These are phyloP conservation scores for Akanthomyces uredinophilus DNA, from an alignment of 2,329 filamentous ascomycete species.

Conservation along the genomic window DNA sequence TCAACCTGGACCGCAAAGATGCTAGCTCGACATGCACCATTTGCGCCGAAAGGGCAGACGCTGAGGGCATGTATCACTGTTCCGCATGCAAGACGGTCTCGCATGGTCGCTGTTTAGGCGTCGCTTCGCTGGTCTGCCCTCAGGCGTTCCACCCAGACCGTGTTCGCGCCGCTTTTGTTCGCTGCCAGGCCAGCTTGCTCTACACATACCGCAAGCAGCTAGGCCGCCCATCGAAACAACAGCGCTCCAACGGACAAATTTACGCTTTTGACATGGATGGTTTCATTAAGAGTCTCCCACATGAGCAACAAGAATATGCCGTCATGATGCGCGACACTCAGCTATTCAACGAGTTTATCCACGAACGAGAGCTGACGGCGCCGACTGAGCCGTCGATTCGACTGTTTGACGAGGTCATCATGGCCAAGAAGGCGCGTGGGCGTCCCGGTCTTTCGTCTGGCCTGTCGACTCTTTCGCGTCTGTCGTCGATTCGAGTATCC, in stretches of 20 bases:
- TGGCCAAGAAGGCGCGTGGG: conserved; percentile 68
- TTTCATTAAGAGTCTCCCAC: conserved; percentile 59
- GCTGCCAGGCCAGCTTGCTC: conserved; percentile 59
- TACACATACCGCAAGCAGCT: conserved; percentile 63
- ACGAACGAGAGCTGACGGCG: conserved; percentile 66
- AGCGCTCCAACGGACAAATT: conserved; percentile 55
- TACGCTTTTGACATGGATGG: conserved; percentile 62
- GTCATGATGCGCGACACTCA: conserved; percentile 62
- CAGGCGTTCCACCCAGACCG: conserved; percentile 58
- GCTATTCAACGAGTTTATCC: conserved; percentile 77
- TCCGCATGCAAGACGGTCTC: conserved; percentile 55
- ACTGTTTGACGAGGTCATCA: conserved; percentile 78
- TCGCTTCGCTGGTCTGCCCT: conserved; percentile 59
- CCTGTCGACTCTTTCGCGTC: conserved; percentile 49
- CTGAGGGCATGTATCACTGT: conserved; percentile 72
- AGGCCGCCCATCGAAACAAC: conserved; percentile 53
- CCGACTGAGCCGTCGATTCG: conserved; percentile 61
- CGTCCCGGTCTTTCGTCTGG: conserved; percentile 56
- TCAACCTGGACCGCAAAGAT: conserved; percentile 61
- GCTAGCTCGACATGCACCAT: conserved; percentile 60
- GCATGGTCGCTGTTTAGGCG: conserved; percentile 57
- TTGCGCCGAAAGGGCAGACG: conserved; percentile 68
- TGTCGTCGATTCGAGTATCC: conserved; percentile 54
- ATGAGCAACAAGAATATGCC: conserved; percentile 61
- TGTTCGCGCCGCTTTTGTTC: conserved; percentile 58